Base-by-base conservation (phyloP, 441 rosid species). In the Gossypium lobatum region DNA sequence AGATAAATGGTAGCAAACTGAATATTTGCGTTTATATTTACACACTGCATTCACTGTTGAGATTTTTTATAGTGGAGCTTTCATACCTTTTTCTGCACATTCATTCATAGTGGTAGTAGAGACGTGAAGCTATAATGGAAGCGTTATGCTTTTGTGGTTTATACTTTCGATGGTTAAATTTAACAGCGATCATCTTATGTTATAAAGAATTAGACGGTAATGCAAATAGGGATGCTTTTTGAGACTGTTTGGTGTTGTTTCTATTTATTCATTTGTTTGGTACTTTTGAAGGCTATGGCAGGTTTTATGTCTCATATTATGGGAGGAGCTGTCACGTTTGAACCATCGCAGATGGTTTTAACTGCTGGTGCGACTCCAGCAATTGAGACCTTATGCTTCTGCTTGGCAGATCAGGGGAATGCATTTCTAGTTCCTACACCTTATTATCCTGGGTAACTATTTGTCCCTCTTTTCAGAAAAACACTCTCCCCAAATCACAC, bases 361-460 rank as follows among this genome's bases (percentile, higher is more conserved):
- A 88, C 94, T 18, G 88, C 95, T 3, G 97, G 97, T 71, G 94
- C 86, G 63, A 82, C 90, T 73, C 87, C 96, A 57, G 97, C 97
- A 39, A 65, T 91, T 16, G 97, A 95, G 83, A 88, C 89, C 31
- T 83, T 95, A 42, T 80, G 87, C 88, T 95, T 89, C 79, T 92
- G 93, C 80, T 80, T 95, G 78, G 98, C 97, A 4, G 98, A 95
- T 84, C 85, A 87, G 52, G 98, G 98, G 70, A 89, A 91, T 72
- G 93, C 94, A 74, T 85, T 94, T 82, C 93, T 92, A 3, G 82
- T 94, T 77, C 95, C 97, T 2, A 75, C 94, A 0, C 98, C 98
- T 9, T 92, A 89, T 77, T 85, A 86, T 82, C 94, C 98, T 8
- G 94, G 98, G 98, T 89, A 88, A 70, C 1, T 72, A 23, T 73